phyloP scores from a whole-genome alignment of 805 yeast species.

The Candida morakotiae region DNA sequence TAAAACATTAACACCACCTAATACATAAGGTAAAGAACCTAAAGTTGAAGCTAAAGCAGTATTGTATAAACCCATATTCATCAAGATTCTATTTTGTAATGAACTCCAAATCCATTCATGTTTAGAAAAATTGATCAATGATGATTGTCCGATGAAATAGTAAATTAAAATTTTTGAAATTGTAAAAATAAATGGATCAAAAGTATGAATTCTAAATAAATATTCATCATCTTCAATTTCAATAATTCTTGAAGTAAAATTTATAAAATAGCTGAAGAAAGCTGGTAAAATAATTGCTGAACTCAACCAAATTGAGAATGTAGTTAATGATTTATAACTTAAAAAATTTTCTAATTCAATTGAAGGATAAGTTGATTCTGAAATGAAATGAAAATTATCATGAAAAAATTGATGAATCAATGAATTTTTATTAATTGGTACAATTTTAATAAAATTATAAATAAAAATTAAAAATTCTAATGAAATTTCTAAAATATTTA shows the following conservation, averaged over 20 bases:
- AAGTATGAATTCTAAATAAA: conserved; percentile 34
- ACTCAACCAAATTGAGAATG: conserved; percentile 37
- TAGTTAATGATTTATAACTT: conserved; percentile 23
- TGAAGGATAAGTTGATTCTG: conserved; percentile 18
- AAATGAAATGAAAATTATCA: conserved; percentile 25
- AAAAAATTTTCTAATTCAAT: conserved; percentile 36
- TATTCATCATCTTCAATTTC: conserved; percentile 29
- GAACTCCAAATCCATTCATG: conserved; percentile 22
- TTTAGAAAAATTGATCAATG: conserved; percentile 22
- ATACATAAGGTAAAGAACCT: conserved; percentile 45
- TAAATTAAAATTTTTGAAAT: conserved; percentile 42
- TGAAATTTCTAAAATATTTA: conserved; percentile 27
- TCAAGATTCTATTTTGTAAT: conserved; percentile 25
- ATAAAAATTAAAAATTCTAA: conserved; percentile 29
- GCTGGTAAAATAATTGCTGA: conserved; percentile 40
- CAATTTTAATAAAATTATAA: conserved; percentile 31
- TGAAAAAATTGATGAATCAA: conserved; percentile 33
- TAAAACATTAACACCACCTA: conserved; percentile 43
- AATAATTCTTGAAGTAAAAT: conserved; percentile 43
- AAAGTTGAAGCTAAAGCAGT: conserved; percentile 30
- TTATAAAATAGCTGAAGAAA: conserved; percentile 45
- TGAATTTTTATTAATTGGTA: conserved; percentile 31
- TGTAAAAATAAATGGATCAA: conserved; percentile 54
- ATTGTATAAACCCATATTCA: conserved; percentile 35
- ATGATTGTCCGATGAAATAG: conserved; percentile 33